These are phyloP conservation scores for Aspergillus sp. DNA, from an alignment of 2,329 filamentous ascomycete species.

Conservation along the genomic window DNA sequence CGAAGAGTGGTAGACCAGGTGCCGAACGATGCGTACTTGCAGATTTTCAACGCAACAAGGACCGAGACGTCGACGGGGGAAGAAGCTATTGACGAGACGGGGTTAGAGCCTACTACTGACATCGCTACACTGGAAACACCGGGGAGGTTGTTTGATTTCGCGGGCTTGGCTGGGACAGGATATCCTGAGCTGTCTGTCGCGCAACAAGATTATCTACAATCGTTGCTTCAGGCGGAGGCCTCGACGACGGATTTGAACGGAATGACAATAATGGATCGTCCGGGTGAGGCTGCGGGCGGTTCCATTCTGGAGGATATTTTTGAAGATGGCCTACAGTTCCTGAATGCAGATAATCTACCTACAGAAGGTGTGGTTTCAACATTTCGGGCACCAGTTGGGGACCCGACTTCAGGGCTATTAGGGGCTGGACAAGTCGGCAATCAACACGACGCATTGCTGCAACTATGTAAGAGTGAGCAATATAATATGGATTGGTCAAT, in stretches of 20 bases:
- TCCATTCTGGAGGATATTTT: neutral
- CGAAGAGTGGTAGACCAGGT: neutral
- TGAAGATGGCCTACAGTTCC: neutral
- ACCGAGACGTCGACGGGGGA: neutral
- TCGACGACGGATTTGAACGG: neutral
- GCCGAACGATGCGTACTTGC: neutral
- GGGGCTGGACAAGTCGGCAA: neutral
- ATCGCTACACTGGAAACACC: neutral
- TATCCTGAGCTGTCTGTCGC: neutral
- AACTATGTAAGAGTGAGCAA: conserved; percentile 2
- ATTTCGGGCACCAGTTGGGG: neutral
- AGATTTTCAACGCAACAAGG: neutral
- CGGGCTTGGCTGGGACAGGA: neutral
- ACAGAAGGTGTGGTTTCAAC: neutral
- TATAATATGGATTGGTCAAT: neutral
- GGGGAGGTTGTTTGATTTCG: neutral
- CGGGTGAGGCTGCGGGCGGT: neutral
- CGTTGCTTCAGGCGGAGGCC: neutral
- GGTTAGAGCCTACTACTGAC: neutral
- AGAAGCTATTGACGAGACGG: neutral
- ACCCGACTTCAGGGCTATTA: neutral
- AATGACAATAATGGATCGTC: neutral
- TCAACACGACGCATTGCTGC: conserved; percentile 3
- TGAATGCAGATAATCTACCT: neutral
- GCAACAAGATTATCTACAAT: neutral